Conservation (phyloP, 2,329 filamentous ascomycete genomes). For the Biscogniauxia sp. region DNA sequence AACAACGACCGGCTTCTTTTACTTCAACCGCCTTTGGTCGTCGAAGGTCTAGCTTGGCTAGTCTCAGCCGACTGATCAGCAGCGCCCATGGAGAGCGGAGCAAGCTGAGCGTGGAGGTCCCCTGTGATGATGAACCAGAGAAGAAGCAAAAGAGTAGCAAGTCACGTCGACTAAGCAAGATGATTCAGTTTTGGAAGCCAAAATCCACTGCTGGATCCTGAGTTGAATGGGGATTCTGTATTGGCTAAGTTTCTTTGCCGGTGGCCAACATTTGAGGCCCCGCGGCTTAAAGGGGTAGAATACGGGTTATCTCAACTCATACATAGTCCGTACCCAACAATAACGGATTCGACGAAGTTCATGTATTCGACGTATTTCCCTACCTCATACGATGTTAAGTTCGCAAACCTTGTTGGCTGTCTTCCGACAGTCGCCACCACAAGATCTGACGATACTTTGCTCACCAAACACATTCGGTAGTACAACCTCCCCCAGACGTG, state of each 20-base stretch:
- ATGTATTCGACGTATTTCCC: slow-evolving; percentile 22
- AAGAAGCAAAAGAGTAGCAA: slow-evolving; percentile 61
- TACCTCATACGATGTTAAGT: slow-evolving; percentile 10
- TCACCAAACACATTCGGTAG: slow-evolving; percentile 11
- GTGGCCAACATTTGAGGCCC: background rate
- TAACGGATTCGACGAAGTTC: slow-evolving; percentile 18
- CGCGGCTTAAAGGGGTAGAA: slow-evolving; percentile 1
- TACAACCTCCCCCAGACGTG: slow-evolving; percentile 14
- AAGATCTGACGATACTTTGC: slow-evolving; percentile 15
- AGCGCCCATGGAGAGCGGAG: slow-evolving; percentile 72
- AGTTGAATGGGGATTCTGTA: slow-evolving; percentile 7
- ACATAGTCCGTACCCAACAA: slow-evolving; percentile 3
- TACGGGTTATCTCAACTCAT: background rate
- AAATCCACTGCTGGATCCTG: slow-evolving; percentile 40
- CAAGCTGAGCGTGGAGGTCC: slow-evolving; percentile 70
- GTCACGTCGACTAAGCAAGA: slow-evolving; percentile 66
- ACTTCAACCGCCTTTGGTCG: slow-evolving; percentile 63
- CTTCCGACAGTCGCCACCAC: slow-evolving; percentile 11
- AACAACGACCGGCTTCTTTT: slow-evolving; percentile 61
- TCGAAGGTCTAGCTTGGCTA: slow-evolving; percentile 73
- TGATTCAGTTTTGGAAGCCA: slow-evolving; percentile 78
- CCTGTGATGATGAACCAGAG: slow-evolving; percentile 53
- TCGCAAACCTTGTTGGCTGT: slow-evolving; percentile 8
- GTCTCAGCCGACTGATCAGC: slow-evolving; percentile 73
- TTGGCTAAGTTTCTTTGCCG: slow-evolving; percentile 4